Conservation (phyloP, 768 basidiomycete genomes). For the Baorangia bicolor region DNA sequence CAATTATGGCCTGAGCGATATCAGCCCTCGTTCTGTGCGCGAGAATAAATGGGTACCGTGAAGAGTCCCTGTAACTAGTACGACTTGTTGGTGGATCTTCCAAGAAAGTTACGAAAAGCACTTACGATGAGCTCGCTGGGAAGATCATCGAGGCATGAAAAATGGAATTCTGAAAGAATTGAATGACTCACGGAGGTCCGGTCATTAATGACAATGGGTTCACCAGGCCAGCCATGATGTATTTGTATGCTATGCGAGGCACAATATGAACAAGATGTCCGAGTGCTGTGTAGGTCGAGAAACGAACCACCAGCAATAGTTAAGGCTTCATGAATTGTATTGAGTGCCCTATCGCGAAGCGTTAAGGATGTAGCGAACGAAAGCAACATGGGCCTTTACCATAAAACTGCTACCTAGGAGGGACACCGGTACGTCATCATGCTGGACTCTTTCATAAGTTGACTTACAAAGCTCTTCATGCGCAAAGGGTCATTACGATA, state of each 20-base stretch:
- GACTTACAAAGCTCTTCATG: constrained; percentile 12
- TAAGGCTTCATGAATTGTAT: constrained; percentile 15
- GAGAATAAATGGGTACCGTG: not conserved
- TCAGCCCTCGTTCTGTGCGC: not conserved
- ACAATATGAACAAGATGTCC: not conserved
- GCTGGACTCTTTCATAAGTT: not conserved
- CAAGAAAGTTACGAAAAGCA: not conserved
- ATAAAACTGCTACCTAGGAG: constrained; percentile 10
- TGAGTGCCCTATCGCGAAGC: not conserved
- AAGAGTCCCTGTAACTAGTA: constrained; percentile 10
- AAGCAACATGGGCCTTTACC: not conserved
- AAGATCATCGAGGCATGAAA: not conserved
- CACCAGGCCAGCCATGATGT: not conserved
- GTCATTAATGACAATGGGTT: not conserved
- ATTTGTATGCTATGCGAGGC: constrained; percentile 4
- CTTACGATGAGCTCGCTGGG: constrained; percentile 10
- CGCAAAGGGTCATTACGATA: constrained; percentile 1
- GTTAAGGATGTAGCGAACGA: not conserved
- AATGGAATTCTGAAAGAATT: not conserved
- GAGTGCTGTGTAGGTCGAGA: not conserved
- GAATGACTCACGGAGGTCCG: constrained; percentile 1
- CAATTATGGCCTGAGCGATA: not conserved
- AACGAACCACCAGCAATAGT: constrained; percentile 9
- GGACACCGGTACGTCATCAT: not conserved
- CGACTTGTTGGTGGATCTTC: not conserved